A percentile compares a stretch with the other conserved stretches of the same genome.
These are phyloP conservation scores for Beta corolliflora DNA, from an alignment of 179 eudicot genomes.

Conservation along the genomic window DNA sequence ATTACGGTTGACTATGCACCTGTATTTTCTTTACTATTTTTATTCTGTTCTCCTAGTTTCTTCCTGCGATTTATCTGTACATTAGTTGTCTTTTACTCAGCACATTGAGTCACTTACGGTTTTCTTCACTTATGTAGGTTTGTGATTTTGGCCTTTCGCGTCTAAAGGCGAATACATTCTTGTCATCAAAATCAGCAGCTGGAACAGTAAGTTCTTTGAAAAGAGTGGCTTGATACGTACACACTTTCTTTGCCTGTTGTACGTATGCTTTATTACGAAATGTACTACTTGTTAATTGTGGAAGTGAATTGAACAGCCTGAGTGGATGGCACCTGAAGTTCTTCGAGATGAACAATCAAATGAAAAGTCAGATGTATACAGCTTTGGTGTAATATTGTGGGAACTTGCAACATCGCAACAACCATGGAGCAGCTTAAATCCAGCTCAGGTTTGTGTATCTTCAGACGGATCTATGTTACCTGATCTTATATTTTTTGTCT, in stretches of 20 bases:
- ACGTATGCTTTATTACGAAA: neutral
- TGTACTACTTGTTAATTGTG: neutral
- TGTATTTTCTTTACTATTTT: neutral
- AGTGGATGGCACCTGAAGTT: constrained; percentile 99
- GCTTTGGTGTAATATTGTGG: constrained; percentile 97
- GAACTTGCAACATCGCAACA: constrained; percentile 91
- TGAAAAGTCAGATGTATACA: constrained; percentile 97
- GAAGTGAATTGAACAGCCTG: constrained; percentile 59
- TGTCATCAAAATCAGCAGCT: constrained; percentile 93
- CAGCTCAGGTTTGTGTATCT: constrained; percentile 74
- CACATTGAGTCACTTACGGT: neutral
- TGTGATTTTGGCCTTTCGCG: constrained; percentile 99
- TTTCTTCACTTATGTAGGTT: constrained; percentile 48
- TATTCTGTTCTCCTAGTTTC: neutral
- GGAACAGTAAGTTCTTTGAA: constrained; percentile 75
- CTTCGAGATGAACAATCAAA: constrained; percentile 93
- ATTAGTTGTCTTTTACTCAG: neutral
- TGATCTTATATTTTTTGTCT: neutral
- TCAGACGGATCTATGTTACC: constrained; percentile 8
- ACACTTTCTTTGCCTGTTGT: neutral
- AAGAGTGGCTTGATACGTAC: neutral
- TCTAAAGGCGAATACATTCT: constrained; percentile 85
- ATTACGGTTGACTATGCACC: neutral
- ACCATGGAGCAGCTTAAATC: constrained; percentile 89
- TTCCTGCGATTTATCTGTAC: neutral